Conservation (phyloP, 2,329 filamentous ascomycete species). For the Parafenestella ontariensis region DNA sequence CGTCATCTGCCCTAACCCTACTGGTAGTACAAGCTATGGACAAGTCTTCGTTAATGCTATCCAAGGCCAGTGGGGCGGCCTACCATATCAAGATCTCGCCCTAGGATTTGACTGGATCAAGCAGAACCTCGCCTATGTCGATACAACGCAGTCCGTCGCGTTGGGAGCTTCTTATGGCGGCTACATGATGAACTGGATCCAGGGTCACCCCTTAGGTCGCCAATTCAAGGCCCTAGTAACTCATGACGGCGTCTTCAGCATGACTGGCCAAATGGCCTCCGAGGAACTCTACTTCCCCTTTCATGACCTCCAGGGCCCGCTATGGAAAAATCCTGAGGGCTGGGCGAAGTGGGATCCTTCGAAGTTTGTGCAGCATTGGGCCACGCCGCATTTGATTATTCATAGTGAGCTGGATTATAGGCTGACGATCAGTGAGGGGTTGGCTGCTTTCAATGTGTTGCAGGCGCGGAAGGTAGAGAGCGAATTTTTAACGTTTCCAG, state of each 20-base stretch:
- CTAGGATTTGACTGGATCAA: constrained; percentile 78
- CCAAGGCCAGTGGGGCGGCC: constrained; percentile 80
- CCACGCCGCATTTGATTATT: constrained; percentile 86
- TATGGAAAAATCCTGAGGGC: constrained; percentile 50
- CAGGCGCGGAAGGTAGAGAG: constrained; percentile 78
- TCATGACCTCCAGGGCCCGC: constrained; percentile 50
- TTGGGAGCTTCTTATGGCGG: constrained; percentile 66
- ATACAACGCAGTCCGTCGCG: constrained; percentile 73
- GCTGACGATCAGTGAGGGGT: constrained; percentile 81
- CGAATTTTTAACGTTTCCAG: constrained; percentile 80
- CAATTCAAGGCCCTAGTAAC: constrained; percentile 88
- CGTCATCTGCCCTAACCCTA: constrained; percentile 81
- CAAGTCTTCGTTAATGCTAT: constrained; percentile 80
- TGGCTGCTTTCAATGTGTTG: constrained; percentile 85
- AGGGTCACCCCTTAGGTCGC: constrained; percentile 81
- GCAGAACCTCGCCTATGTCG: constrained; percentile 70
- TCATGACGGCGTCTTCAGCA: constrained; percentile 84
- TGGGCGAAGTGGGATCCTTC: constrained; percentile 67
- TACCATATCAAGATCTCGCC: constrained; percentile 83
- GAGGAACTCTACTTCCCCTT: constrained; percentile 62
- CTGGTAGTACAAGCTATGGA: constrained; percentile 82
- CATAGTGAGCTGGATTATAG: constrained; percentile 92
- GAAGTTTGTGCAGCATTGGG: constrained; percentile 70
- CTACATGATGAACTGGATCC: constrained; percentile 77
- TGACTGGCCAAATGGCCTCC: constrained; percentile 57